Evolutionary conservation across 352 stramenopile genomes (phyloP), one percentile per base, ranked within the genome.

Genomic region (Pythium phragmitis): DNA sequence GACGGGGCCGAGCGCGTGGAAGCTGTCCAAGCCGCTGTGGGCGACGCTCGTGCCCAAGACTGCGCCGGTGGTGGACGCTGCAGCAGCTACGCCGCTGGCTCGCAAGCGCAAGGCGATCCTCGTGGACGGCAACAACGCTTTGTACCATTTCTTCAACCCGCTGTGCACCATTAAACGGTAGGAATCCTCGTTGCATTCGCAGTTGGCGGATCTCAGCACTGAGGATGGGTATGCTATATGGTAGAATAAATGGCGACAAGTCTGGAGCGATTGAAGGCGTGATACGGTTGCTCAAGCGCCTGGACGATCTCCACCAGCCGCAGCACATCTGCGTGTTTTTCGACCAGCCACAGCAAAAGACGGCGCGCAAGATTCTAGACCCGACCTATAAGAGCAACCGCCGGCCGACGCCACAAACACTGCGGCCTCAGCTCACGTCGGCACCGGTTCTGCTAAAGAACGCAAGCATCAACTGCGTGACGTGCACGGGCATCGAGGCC

Each of bases 91-190:
- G 43, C 14, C 41, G 13, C n/a, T 56, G 19, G 59, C 50, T 58
- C 64, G 61, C 34, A 37, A 26, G 48, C 57, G 60, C 50, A 75
- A 68, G 51, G 41, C 17, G 51, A 63, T 72, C 7, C 53, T 77
- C 12, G 60, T 77, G 47, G 70, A 77, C 26, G 70, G 70, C 23
- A 77, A 77, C 67, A 77, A 77, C 53, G 51, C 74, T 7, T 45
- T 74, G 57, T 72, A 77, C 57, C 55, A 68, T 47, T 71, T 68
- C 33, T 77, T 71, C 63, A 63, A 77, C 45, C 52, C 69, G 14
- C 50, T 69, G 8, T 68, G 52, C 51, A 49, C 42, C 7, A 19
- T 69, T 17, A 45, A 66, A 42, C 58, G 62, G 65, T 76, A 34
- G 14, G 56, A 33, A 13, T 57, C 26, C 12, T 2, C 17, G n/a